Base-by-base conservation (phyloP, 177 flowering plant species). In the Vitis hybrid region DNA sequence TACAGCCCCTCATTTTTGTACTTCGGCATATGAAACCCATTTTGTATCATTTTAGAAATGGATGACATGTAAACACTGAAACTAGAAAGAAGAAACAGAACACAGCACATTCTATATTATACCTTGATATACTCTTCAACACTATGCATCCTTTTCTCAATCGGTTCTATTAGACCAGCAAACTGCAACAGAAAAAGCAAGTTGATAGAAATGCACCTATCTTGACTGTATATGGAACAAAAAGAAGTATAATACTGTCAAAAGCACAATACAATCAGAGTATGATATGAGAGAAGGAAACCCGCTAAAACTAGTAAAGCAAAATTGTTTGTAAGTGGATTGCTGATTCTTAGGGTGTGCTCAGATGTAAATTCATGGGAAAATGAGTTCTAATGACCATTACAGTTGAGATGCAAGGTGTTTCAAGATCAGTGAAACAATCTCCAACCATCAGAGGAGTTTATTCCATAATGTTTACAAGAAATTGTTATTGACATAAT, bases 51-150 rank as follows among this genome's bases (percentile, higher is more conserved):
- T 17, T 45, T 45, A 17, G 14, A 10, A 48, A 45, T 48, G 18
- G 19, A 63, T 17, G 56, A 21, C 52, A 50, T n/a, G 7, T 19
- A n/a, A 26, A 8, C 30, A 26, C 14, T 15, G 23, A n/a, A 55
- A 15, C n/a, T 52, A n/a, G 26, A 64, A 6, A 19, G 1, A 34
- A 52, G n/a, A 14, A 60, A n/a, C 32, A 70, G n/a, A 56, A 67
- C 52, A 67, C 21, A 32, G 10, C 49, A 70, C 18, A 5, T 3
- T 30, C 51, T 11, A 2, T n/a, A 2, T 57, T 13, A 2, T 14
- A 89, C 98, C 97, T 89, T 88, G 54, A 91, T 88, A 77, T 79
- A 93, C 49, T 84, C 81, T 70, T 85, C 79, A 52, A 91, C 94
- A 79, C 82, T 85, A 26, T 72, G 78, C 87, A 85, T 89, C 75